Base-by-base conservation (phyloP, 2,329 filamentous ascomycete genomes). In the Penicillium sp. region DNA sequence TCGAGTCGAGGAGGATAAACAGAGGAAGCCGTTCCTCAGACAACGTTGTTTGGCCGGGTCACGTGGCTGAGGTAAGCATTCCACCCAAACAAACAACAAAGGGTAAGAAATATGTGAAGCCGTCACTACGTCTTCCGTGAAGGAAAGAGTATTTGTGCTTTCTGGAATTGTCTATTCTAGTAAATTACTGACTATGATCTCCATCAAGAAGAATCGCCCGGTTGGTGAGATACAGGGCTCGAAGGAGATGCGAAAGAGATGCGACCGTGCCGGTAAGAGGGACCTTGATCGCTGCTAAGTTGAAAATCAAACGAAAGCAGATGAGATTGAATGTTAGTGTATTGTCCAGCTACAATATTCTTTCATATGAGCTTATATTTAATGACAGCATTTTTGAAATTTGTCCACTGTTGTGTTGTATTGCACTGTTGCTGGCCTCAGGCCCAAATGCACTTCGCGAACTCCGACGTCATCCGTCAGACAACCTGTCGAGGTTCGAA, bases 21-120 rank as follows among this genome's bases (percentile, higher is more conserved):
- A 73, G 70, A 73, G 63, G 64, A 52, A 50, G 53, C 65, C 66
- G 70, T 73, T 71, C 68, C 70, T 73, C 70, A 72, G 70, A 70
- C 70, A 73, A 73, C 70, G 68, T 66, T 68, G 62, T 66, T 69
- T 67, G 58, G 54, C 23, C 24, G 6, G 28, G 59, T 72, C 70
- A 72, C 69, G 70, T 73, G 70, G 45, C 26, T 58, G 56, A 61
- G 34, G 52, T 67, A 60, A 65, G 56, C 64, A 67, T 65, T 63
- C 61, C 52, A 42, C 10, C 34, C 34, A 36, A 47, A 47, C 34
- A 59, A 58, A 56, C 51, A 58, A 56, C 51, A 60, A 58, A 47
- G 48, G 24, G 4, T 26, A 4, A 4, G 26, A 18, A 41, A 28
- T n/a, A 26, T 42, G 23, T 28, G 23, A 39, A 21, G 7, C 13